These are phyloP conservation scores for Apiospora marii DNA, from an alignment of 2,329 filamentous ascomycete genomes.

Conservation along the genomic window DNA sequence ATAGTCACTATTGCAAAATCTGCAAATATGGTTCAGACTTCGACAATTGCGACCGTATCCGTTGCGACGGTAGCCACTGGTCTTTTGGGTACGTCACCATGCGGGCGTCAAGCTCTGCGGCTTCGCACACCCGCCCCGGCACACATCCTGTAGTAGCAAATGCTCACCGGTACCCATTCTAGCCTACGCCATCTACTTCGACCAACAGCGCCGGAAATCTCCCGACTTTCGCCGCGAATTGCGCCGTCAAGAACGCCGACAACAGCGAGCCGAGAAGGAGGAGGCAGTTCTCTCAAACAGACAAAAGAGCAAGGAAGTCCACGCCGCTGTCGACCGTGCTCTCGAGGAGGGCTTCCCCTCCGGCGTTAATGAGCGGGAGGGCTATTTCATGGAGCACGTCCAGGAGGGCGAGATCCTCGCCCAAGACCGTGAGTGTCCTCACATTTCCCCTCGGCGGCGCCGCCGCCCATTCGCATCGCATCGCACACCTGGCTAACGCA, in stretches of 20 bases:
- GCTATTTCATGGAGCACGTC: slow-evolving; percentile 96
- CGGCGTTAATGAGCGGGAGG: slow-evolving; percentile 91
- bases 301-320: slow-evolving; percentile 77
- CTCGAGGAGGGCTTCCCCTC: slow-evolving; percentile 91
- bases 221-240: slow-evolving; percentile 72
- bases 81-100: slow-evolving; percentile 59
- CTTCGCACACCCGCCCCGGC: not conserved
- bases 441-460: slow-evolving; percentile 7
- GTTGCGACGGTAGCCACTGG: slow-evolving; percentile 68
- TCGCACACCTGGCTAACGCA: not conserved
- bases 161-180: slow-evolving; percentile 15
- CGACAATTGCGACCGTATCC: slow-evolving; percentile 66
- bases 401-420: slow-evolving; percentile 86
- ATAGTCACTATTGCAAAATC: not conserved
- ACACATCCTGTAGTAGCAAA: slow-evolving; percentile 21
- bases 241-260: slow-evolving; percentile 78
- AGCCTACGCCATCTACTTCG: slow-evolving; percentile 75
- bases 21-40: slow-evolving; percentile 55
- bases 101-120: slow-evolving; percentile 25
- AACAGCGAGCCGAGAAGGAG: slow-evolving; percentile 76
- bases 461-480: slow-evolving; percentile 3
- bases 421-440: slow-evolving; percentile 68
- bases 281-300: slow-evolving; percentile 70
- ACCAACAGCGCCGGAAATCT: slow-evolving; percentile 70
- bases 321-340: slow-evolving; percentile 77